Conservation (phyloP, 2,329 filamentous ascomycete genomes). For the Shiraia sp. region DNA sequence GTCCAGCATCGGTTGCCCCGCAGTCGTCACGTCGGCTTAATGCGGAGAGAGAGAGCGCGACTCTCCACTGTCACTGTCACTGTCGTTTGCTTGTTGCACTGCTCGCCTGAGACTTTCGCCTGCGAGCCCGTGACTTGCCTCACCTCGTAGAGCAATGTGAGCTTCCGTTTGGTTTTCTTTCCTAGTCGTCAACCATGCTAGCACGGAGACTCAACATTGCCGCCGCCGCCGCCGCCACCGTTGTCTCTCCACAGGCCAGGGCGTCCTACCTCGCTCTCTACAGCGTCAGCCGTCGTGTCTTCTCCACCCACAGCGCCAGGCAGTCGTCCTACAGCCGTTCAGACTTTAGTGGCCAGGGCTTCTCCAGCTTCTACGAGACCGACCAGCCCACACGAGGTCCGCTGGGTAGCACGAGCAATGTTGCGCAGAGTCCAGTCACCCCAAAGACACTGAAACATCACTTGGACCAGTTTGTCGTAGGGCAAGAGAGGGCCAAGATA, state of each 20-base stretch:
- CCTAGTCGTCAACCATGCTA: conserved; percentile 20
- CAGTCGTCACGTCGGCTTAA: conserved; percentile 22
- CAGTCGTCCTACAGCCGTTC: conserved; percentile 60
- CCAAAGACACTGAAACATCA: conserved; percentile 78
- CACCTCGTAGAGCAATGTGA: conserved; percentile 19
- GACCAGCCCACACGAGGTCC: conserved; percentile 65
- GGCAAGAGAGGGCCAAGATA: conserved; percentile 93
- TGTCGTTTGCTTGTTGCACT: neutral
- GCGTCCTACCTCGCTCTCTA: conserved; percentile 46
- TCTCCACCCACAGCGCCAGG: conserved; percentile 41
- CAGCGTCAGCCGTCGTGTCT: conserved; percentile 34
- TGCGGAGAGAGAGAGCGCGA: conserved; percentile 32
- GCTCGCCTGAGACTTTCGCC: neutral
- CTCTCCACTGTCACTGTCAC: conserved; percentile 11
- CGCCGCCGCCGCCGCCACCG: conserved; percentile 30
- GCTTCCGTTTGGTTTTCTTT: conserved; percentile 6
- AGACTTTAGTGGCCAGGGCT: conserved; percentile 66
- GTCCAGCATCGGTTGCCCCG: conserved; percentile 14
- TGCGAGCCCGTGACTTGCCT: conserved; percentile 13
- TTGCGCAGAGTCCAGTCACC: conserved; percentile 62
- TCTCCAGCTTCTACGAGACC: conserved; percentile 65
- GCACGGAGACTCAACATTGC: conserved; percentile 6
- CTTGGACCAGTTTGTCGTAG: conserved; percentile 94
- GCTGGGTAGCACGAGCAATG: conserved; percentile 61
- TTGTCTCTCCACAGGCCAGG: conserved; percentile 45